Evolutionary conservation across 495 filamentous ascomycete genomes (phyloP), one percentile per base, ranked within the genome.

Genomic region (Aspergillus panamensis): DNA sequence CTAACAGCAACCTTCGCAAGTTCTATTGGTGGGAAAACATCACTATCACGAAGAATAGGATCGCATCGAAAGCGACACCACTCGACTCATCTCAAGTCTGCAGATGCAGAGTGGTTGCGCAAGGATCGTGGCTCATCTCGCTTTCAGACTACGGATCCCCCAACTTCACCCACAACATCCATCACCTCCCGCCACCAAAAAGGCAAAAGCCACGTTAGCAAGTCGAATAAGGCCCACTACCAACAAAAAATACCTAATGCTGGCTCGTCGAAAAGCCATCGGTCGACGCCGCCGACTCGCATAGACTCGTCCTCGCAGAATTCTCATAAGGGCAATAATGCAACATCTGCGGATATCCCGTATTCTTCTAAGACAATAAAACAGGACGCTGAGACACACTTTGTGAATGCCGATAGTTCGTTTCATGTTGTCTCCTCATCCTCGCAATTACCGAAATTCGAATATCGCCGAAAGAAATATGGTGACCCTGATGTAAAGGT

Each of bases 401-500:
- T 47, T 20, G 39, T 33, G 6, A 43, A 57, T 31, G 58, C 17
- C 8, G 63, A 66, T 12, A 55, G 56, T 2, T 75, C 76, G 8
- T 53, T 78, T 32, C 63, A 62, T 43, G 65, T 77, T 3, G 47
- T 73, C 19, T 66, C 73, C 48, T 76, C 77, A 10, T 73, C 75
- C 5, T 79, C 77, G 12, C 72, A 76, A 47, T 59, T 78, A 53
- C 69, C 73, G 1, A 72, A 73, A 52, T 81, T 80, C 57, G 70
- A 77, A 62, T 81, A 79, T 62, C 70, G 75, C n/a, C 60, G 66
- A n/a, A 65, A 59, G 50, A 68, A 65, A 39, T 16, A 40, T 32
- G 29, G 19, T 20, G 39, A 35, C 17, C 3, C 25, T 3, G 25
- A 25, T 12, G 37, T 29, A 14, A 51, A 57, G 3, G 9, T 21